Evolutionary conservation across 2,329 filamentous ascomycete genomes (phyloP), one percentile per base, ranked within the genome.

Genomic region (Byssochlamys sp.): DNA sequence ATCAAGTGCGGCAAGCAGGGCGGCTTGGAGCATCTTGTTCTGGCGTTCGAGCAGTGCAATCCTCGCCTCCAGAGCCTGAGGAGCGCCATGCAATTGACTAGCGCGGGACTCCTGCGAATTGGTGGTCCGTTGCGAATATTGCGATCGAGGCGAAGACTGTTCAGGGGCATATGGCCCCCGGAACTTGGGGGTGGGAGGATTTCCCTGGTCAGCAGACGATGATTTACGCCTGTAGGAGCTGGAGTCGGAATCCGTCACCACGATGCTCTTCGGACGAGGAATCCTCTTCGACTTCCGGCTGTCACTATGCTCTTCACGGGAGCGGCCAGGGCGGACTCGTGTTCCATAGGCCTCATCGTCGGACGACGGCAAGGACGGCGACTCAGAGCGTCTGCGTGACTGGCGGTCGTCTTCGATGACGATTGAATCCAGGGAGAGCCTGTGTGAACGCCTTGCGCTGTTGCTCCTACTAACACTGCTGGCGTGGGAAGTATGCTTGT

Each of bases 1-100:
- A 55, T 75, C 71, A 28, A 76, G 61, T 4, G 73, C 72, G 1
- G 73, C 72, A 31, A 75, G 60, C 9, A 76, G 67, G 33, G 74
- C 74, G 4, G 74, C 73, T 35, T 75, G 73, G 10, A 76, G 70
- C 55, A 75, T 68, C 56, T 71, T 71, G 61, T 76, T 76, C 54
- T 76, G 74, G 12, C 71, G 72, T 57, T 76, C 73, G 6, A 76
- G 69, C 25, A 71, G 67, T 7, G 69, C 66, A 35, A 76, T 67
- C 14, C 73, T 72, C 14, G 69, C 68, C 58, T 75, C 72, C 5
- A 75, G 67, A 49, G 64, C 62, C n/a, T 66, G 61, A 11, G 66
- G 55, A 2, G 60, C 28, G 19, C 54, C 29, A 45, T 19, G 39
- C 39, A 19, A 7, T 26, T 58, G 53, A 6, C 60, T 61, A 31